Percentiles rank a stretch among this genome's conserved stretches.
Conservation (phyloP, 2,329 filamentous ascomycete genomes). For the Talaromyces rugulosus region DNA sequence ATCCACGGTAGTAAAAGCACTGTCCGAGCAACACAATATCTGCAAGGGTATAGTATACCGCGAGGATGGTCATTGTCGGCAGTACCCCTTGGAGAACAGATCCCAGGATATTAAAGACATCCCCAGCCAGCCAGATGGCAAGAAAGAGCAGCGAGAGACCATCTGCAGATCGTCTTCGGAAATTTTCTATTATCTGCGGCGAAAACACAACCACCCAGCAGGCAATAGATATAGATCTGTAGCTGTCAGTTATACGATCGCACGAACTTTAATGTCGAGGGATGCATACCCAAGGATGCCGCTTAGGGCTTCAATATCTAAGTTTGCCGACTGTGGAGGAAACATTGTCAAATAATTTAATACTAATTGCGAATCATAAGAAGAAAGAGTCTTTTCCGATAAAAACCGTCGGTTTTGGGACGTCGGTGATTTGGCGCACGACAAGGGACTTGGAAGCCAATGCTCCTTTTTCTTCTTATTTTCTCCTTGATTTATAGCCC, state of each 20-base stretch:
- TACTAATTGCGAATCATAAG: not conserved
- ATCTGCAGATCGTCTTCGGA: slow-evolving; percentile 76
- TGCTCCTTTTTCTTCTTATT: not conserved
- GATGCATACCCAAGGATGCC: slow-evolving; percentile 74
- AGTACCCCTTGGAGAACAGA: slow-evolving; percentile 85
- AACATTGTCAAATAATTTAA: slow-evolving; percentile 26
- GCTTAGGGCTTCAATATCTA: slow-evolving; percentile 86
- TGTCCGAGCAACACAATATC: slow-evolving; percentile 84
- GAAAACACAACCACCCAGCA: slow-evolving; percentile 98
- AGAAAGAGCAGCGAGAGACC: slow-evolving; percentile 89
- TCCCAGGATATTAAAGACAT: slow-evolving; percentile 96
- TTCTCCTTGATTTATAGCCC: not conserved
- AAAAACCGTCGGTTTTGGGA: not conserved
- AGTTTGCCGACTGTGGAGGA: slow-evolving; percentile 47
- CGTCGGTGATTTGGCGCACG: not conserved
- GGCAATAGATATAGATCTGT: slow-evolving; percentile 86
- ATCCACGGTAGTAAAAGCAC: slow-evolving; percentile 94
- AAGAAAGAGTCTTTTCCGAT: not conserved
- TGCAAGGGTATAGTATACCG: slow-evolving; percentile 87
- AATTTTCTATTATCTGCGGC: slow-evolving; percentile 94
- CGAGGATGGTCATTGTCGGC: slow-evolving; percentile 94
- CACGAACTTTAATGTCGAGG: not conserved
- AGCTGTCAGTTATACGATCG: slow-evolving; percentile 8
- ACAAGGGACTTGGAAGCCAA: not conserved
- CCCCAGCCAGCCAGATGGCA: slow-evolving; percentile 85